Base-by-base conservation (phyloP, 495 filamentous ascomycete genomes). In the Penicillium pancosmium region DNA sequence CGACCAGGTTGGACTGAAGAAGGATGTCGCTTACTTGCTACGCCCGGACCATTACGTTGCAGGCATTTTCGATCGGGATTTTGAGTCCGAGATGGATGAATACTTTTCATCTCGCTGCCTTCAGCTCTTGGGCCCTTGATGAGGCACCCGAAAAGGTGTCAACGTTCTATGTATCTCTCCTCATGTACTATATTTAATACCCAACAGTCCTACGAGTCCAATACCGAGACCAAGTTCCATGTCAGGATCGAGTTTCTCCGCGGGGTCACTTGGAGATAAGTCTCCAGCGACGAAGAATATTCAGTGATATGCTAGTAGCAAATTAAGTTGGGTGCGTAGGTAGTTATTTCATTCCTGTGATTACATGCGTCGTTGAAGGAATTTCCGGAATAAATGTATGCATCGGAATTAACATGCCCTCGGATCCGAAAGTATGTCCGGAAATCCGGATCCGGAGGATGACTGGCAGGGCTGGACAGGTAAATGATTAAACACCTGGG, bases 31-130 rank as follows among this genome's bases (percentile, higher is more conserved):
- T 4, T 77, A 76, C 52, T 38, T 77, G 50, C 31, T 76, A 23
- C 68, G 73, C 12, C 71, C 73, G 13, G 74, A 77, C 52, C 70
- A 64, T 0, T 77, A 76, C 57, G 56, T 76, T 55, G 74, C 73
- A 11, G 70, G 59, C 0, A 63, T 69, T n/a, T 57, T 65, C 41
- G 56, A 64, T 5, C n/a, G 43, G 1, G 25, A 50, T 13, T 4
- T 63, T 19, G 40, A 55, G 36, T 35, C 46, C 2, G 12, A 51
- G 50, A 16, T 68, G 19, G 57, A 66, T 10, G 52, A 60, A 11
- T 69, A 67, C 18, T 60, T 69, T n/a, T 52, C 54, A 13, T 23
- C 35, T 21, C 59, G 35, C 11, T 62, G 58, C 3, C 38, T 66
- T 51, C 46, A n/a, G 11, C 4, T 1, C 15, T 13, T n/a, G 12